Conservation (phyloP, 352 stramenopile species). For the Phytophthora meadii region DNA sequence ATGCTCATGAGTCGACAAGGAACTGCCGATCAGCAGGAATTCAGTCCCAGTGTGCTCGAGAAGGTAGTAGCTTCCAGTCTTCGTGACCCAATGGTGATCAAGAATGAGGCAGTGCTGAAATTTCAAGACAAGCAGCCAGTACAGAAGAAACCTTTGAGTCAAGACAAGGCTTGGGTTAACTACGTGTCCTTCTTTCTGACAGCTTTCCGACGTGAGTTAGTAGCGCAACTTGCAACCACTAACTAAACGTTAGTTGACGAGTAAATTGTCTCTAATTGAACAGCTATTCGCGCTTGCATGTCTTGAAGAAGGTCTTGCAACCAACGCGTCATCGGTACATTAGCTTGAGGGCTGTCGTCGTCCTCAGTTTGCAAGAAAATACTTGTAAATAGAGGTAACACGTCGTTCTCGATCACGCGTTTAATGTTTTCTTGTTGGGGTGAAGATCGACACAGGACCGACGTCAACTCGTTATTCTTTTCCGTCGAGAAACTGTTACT, state of each 20-base stretch:
- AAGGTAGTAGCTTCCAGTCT: slow-evolving; percentile 29
- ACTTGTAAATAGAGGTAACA: slow-evolving; percentile 65
- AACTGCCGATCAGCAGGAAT: slow-evolving; percentile 32
- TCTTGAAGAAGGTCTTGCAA: slow-evolving; percentile 66
- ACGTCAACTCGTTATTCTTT: background rate
- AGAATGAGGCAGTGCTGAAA: slow-evolving; percentile 24
- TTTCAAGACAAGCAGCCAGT: slow-evolving; percentile 15
- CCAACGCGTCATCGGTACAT: slow-evolving; percentile 54
- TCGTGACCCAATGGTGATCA: slow-evolving; percentile 17
- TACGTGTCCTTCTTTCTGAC: slow-evolving; percentile 28
- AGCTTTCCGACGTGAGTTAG: slow-evolving; percentile 30
- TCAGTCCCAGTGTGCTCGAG: slow-evolving; percentile 49
- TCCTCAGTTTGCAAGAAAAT: slow-evolving; percentile 57
- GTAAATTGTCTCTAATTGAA: slow-evolving; percentile 60
- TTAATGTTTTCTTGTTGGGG: slow-evolving; percentile 55
- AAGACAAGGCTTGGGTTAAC: slow-evolving; percentile 28
- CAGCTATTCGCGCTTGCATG: slow-evolving; percentile 76
- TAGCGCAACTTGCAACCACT: slow-evolving; percentile 10
- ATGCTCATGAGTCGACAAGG: slow-evolving; percentile 63
- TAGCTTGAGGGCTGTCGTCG: slow-evolving; percentile 25
- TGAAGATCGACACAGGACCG: slow-evolving; percentile 34
- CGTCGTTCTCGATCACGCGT: slow-evolving; percentile 64
- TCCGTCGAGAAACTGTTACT: background rate
- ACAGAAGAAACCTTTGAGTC: background rate
- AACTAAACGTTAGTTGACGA: slow-evolving; percentile 19